Percentiles rank a stretch among this genome's conserved stretches.
Conservation (phyloP, 768 basidiomycete genomes). For the Tulasnella sp. region DNA sequence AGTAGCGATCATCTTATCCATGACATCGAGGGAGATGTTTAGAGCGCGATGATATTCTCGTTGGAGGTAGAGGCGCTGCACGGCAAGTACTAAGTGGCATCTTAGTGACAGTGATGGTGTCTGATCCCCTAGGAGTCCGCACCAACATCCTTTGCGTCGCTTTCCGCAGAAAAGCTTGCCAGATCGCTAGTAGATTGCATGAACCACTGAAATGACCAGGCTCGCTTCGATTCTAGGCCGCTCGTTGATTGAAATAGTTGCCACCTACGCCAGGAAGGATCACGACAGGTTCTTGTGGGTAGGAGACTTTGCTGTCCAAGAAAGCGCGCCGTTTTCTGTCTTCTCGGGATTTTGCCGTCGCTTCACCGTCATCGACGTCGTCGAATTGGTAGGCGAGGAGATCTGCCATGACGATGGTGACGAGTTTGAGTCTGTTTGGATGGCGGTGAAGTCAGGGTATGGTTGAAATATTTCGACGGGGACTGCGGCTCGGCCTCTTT, state of each 20-base stretch:
- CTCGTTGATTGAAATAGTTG: not conserved
- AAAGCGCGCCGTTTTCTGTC: constrained; percentile 26
- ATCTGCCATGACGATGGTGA: not conserved
- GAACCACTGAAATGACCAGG: constrained; percentile 2
- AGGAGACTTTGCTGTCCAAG: constrained; percentile 26
- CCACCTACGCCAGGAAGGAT: constrained; percentile 22
- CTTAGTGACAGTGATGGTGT: not conserved
- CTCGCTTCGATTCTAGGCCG: not conserved
- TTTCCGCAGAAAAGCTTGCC: not conserved
- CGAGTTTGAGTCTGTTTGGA: constrained; percentile 5
- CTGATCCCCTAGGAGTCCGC: not conserved
- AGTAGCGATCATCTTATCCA: not conserved
- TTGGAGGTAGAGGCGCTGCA: constrained; percentile 26
- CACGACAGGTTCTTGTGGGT: constrained; percentile 25
- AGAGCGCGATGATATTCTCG: constrained; percentile 20
- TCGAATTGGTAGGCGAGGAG: constrained; percentile 9
- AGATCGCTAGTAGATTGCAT: not conserved
- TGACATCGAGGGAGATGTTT: not conserved
- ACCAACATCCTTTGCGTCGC: constrained; percentile 7
- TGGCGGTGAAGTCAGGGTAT: not conserved
- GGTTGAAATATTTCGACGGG: not conserved
- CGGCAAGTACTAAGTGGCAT: constrained; percentile 21
- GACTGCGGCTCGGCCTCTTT: not conserved
- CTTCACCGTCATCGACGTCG: not conserved
- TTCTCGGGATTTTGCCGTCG: constrained; percentile 8